Conservation (phyloP, 805 yeast genomes). For the Lipomyces starkeyi region DNA sequence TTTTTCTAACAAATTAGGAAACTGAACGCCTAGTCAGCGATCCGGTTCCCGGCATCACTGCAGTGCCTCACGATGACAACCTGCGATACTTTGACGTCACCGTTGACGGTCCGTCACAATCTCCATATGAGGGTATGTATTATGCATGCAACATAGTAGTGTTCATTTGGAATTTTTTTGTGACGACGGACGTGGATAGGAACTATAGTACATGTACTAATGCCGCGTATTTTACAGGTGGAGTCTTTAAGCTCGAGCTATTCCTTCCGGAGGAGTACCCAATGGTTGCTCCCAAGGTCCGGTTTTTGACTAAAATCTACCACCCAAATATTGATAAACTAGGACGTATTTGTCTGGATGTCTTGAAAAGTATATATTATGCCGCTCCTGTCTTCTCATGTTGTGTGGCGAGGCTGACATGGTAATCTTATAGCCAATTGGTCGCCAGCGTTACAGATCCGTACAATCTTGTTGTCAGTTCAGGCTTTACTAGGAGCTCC, state of each 20-base stretch:
- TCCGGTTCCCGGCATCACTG: slow-evolving; percentile 95
- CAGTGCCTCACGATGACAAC: slow-evolving; percentile 92
- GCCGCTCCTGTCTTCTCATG: background rate
- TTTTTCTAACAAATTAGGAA: slow-evolving; percentile 57
- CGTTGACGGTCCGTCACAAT: slow-evolving; percentile 86
- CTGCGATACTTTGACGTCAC: slow-evolving; percentile 90
- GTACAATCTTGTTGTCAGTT: slow-evolving; percentile 87
- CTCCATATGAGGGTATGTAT: slow-evolving; percentile 83
- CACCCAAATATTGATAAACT: slow-evolving; percentile 96
- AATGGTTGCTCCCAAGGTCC: slow-evolving; percentile 83
- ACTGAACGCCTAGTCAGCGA: slow-evolving; percentile 90
- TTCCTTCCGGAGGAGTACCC: slow-evolving; percentile 97
- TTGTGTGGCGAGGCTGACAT: background rate
- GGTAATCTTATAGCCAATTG: slow-evolving; percentile 64
- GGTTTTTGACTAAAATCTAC: slow-evolving; percentile 91
- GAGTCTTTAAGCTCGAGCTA: slow-evolving; percentile 78
- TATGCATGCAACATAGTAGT: background rate
- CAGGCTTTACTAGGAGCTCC: slow-evolving; percentile 96
- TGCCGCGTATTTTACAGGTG: slow-evolving; percentile 44
- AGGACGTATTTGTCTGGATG: slow-evolving; percentile 95
- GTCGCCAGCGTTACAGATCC: slow-evolving; percentile 96
- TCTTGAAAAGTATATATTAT: slow-evolving; percentile 63
- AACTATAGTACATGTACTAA: background rate
- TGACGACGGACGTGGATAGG: background rate
- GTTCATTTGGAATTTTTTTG: background rate